These are phyloP conservation scores for Falciphora oryzae DNA, from an alignment of 2,329 filamentous ascomycete genomes.

Conservation along the genomic window DNA sequence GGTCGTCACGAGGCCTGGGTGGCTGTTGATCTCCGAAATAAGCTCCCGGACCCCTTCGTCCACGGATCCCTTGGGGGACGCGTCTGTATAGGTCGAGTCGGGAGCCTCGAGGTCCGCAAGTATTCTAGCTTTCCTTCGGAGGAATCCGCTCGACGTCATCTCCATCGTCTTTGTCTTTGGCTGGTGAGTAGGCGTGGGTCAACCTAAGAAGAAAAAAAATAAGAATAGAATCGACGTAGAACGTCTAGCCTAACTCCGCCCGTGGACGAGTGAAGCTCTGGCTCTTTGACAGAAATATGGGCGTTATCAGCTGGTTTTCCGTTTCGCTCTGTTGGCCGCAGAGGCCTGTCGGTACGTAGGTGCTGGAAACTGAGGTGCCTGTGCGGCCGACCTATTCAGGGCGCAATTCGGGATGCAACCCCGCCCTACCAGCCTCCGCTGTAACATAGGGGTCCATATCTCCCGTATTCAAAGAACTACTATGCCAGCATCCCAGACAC, in stretches of 20 bases:
- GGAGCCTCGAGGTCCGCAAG: constrained; percentile 64
- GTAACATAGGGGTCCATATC: neutral
- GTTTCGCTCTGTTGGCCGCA: neutral
- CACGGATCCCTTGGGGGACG: constrained; percentile 83
- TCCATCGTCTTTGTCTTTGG: neutral
- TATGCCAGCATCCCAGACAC: neutral
- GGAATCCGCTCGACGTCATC: constrained; percentile 32
- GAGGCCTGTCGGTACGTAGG: no score
- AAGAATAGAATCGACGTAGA: neutral
- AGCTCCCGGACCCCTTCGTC: constrained; percentile 73
- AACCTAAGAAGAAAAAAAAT: neutral
- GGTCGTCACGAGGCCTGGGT: constrained; percentile 77
- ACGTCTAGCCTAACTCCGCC: no score
- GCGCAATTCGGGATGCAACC: neutral
- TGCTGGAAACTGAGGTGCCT: no score
- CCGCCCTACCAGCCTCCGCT: neutral
- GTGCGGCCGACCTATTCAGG: no score
- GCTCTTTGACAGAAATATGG: neutral
- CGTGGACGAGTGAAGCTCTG: no score
- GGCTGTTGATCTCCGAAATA: constrained; percentile 70
- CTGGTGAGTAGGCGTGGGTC: no score
- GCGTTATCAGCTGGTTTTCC: neutral
- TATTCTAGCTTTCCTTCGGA: constrained; percentile 64
- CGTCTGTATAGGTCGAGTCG: constrained; percentile 67
- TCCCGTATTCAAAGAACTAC: neutral